A percentile compares a stretch with the other conserved stretches of the same genome.
Evolutionary conservation across 1,139 yeast species (phyloP).

Genomic region (Blastobotrys capitulatus): DNA sequence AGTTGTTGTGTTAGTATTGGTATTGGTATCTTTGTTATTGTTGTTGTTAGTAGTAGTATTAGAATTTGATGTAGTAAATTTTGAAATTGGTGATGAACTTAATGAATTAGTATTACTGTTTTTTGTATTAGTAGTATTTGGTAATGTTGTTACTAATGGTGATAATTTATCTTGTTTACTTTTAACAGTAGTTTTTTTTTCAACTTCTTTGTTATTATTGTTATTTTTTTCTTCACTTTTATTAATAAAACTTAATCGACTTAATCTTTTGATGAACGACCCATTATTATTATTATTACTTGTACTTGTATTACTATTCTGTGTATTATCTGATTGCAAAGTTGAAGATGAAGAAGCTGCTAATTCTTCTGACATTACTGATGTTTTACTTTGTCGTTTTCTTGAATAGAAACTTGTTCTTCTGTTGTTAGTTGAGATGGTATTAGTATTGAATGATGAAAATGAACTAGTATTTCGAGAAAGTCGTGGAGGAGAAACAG

Average conservation of each 20-base stretch:
- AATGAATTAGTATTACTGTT: not conserved
- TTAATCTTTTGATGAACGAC: slow-evolving; percentile 9
- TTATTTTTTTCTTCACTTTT: not conserved
- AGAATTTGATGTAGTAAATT: not conserved
- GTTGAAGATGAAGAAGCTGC: too few species aligned
- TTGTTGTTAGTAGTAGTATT: not conserved
- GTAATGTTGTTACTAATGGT: not conserved
- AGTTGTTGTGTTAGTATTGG: not conserved
- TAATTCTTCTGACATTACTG: not conserved
- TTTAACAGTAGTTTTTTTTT: not conserved
- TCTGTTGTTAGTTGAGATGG: not conserved
- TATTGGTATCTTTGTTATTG: not conserved
- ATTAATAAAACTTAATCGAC: slow-evolving; percentile 9
- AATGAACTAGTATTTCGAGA: not conserved
- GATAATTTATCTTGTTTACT: not conserved
- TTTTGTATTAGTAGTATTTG: not conserved
- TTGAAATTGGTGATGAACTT: not conserved
- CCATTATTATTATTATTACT: not conserved
- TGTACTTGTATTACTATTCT: not conserved
- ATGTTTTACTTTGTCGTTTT: not conserved
- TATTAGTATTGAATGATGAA: not conserved
- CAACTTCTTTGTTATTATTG: not conserved
- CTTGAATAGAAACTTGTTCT: not conserved
- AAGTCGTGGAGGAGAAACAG: not conserved
- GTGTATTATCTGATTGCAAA: not conserved